Evolutionary conservation across 108 stramenopile genomes (phyloP), one percentile per base, ranked within the genome.

Genomic region (Hondaea fermentalgiana): DNA sequence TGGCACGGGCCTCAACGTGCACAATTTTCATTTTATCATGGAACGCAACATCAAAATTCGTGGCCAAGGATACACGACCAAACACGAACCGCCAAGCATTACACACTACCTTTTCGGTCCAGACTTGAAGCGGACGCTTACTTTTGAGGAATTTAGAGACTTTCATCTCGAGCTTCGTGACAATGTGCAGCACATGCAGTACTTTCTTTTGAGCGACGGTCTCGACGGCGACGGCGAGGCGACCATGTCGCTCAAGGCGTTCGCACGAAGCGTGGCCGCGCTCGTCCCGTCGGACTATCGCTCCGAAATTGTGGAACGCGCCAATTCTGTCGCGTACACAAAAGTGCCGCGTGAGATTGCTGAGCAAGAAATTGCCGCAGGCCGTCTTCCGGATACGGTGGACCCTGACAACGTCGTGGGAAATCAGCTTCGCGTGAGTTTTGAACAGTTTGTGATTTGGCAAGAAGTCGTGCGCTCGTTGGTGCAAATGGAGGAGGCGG

Each of bases 201-300:
- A 83, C 76, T 83, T 25, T 53, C 76, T 83, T 4, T 23, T 83
- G 28, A 83, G 76, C 51, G 76, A 83, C 51, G 45, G 45, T 25
- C 45, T 83, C 23, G 51, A 53, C 51, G 76, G 10, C 51, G 51
- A 21, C 12, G 76, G 76, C n/a, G 25, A 83, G 25, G 49, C 76
- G 12, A 53, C 51, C 45, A 83, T 83, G 76, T 83, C 76, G n/a
- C 51, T 83, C 25, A 47, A 47, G n/a, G 76, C 76, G 14, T 83
- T 53, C 23, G 76, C 76, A 3, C 45, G 76, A 1, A 83, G 76
- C 28, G 76, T 83, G 6, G 76, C 76, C 23, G 76, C 76, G 49
- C 76, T 83, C n/a, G 76, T 83, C 25, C 76, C 76, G 8, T 83
- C 76, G 6, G 76, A 83, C 76, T 83, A 83, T 28, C 76, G 76